These are phyloP conservation scores for Solanum commersonii DNA, from an alignment of 257 asterid genomes.

Conservation along the genomic window DNA sequence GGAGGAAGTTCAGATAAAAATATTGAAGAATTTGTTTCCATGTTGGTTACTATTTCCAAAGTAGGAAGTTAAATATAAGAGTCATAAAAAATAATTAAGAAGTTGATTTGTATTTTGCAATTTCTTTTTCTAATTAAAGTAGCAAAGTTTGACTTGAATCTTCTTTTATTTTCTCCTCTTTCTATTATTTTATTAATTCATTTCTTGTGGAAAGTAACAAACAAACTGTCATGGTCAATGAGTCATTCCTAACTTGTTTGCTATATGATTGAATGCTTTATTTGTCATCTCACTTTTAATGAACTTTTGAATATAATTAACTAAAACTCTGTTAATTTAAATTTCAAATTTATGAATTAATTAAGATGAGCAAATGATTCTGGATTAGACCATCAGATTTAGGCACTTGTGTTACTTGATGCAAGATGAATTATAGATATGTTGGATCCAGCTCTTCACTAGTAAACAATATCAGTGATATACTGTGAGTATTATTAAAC, in stretches of 20 bases:
- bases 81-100: not conserved
- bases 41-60: too few species aligned
- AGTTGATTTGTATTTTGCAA: not conserved
- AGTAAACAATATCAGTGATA: too few species aligned
- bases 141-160: not conserved
- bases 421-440: not conserved
- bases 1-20: conserved; percentile 36
- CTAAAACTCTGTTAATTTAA: not conserved
- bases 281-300: not conserved
- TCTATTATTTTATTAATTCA: not conserved
- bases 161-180: not conserved
- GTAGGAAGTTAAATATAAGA: too few species aligned
- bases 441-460: not conserved
- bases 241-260: not conserved
- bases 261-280: not conserved
- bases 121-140: not conserved
- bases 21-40: conserved; percentile 13
- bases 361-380: not conserved
- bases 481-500: too few species aligned
- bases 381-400: not conserved
- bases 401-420: not conserved
- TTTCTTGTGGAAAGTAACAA: not conserved
- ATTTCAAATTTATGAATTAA: not conserved
- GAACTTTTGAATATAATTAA: not conserved
- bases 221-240: not conserved